These are phyloP conservation scores for Bocquillonia castaneifolia DNA, from an alignment of 441 rosid species.

Conservation along the genomic window DNA sequence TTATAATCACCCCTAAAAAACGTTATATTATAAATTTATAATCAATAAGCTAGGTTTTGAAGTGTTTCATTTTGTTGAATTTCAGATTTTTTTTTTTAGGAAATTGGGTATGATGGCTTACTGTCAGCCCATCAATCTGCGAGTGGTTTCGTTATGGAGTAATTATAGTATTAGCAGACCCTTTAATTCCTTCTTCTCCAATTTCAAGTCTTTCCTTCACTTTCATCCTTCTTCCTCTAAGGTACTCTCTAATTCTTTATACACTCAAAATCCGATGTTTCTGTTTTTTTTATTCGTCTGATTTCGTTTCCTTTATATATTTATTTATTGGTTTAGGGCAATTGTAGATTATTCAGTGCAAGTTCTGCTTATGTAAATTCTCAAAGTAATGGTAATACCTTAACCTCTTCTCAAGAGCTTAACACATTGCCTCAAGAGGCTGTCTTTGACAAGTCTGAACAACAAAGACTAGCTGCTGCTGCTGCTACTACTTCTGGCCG, in stretches of 20 bases:
- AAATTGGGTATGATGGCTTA: slow-evolving; percentile 42
- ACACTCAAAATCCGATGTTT: too few relatives aligned
- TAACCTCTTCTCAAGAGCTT: slow-evolving; percentile 32
- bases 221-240: slow-evolving; percentile 14
- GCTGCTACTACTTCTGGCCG: slow-evolving; percentile 23
- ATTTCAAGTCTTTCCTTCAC: slow-evolving; percentile 20
- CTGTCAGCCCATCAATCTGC: slow-evolving; percentile 32
- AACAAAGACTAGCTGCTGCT: slow-evolving; percentile 35
- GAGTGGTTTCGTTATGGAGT: slow-evolving; percentile 35
- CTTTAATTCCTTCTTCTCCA: slow-evolving; percentile 24
- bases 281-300: neutral
- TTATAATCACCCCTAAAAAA: too few relatives aligned
- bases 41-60: too few relatives aligned
- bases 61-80: too few relatives aligned
- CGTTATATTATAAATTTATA: too few relatives aligned
- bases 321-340: slow-evolving; percentile 44
- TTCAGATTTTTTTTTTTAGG: neutral
- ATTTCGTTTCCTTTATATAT: neutral
- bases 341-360: slow-evolving; percentile 35
- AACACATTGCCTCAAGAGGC: slow-evolving; percentile 22
- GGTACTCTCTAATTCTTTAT: slow-evolving; percentile 22
- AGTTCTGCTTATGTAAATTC: slow-evolving; percentile 29
- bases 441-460: slow-evolving; percentile 24
- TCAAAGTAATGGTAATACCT: slow-evolving; percentile 24
- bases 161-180: too few relatives aligned